Conservation (phyloP, 2,329 filamentous ascomycete species). For the Trichoderma sp. region DNA sequence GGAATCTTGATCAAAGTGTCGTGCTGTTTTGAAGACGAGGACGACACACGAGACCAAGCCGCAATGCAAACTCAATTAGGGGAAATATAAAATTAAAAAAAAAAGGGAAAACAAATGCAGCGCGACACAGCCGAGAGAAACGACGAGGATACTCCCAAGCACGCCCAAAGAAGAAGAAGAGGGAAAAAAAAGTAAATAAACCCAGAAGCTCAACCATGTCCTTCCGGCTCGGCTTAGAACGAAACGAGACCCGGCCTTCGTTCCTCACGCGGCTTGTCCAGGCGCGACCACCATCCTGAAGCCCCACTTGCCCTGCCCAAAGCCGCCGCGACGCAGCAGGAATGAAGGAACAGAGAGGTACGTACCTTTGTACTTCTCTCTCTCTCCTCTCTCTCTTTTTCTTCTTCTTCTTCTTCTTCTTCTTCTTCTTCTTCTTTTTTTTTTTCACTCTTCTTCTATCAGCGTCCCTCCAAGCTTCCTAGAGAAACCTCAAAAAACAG, state of each 20-base stretch:
- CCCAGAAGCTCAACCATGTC: neutral
- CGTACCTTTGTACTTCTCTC: neutral
- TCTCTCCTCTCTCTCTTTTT: neutral
- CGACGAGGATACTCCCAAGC: neutral
- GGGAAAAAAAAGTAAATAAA: neutral
- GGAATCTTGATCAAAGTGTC: neutral
- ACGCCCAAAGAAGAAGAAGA: neutral
- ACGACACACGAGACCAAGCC: neutral
- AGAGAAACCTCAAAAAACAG: too few species aligned
- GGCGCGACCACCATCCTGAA: neutral
- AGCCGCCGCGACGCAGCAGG: neutral
- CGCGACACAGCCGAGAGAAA: neutral
- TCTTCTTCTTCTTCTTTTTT: neutral
- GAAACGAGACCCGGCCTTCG: neutral
- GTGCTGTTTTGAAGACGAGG: neutral
- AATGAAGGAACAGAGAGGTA: neutral
- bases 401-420: neutral
- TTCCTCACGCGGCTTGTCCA: neutral
- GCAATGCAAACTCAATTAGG: neutral
- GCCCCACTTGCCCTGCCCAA: slow-evolving; percentile 2
- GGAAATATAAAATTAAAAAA: too few species aligned
- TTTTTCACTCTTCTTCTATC: neutral
- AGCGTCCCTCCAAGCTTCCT: too few species aligned
- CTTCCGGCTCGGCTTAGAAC: neutral
- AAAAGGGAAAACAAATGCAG: neutral